Base-by-base conservation (phyloP, 352 stramenopile genomes). In the Phytophthora vignae region DNA sequence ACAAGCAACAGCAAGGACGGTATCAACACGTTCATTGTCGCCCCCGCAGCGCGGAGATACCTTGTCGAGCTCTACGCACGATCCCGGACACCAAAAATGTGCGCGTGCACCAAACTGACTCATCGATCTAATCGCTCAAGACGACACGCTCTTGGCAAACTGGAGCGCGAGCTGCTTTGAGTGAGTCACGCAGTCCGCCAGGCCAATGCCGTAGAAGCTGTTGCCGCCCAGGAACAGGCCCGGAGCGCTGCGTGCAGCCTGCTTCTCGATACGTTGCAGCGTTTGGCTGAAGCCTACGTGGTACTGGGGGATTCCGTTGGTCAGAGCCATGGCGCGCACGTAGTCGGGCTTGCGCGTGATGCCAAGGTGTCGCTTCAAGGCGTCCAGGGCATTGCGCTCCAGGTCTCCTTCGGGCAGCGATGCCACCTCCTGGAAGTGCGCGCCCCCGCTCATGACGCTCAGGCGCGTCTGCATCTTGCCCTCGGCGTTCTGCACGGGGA, bases 181-280 rank as follows among this genome's bases (percentile, higher is more conserved):
- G n/a, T 85, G 82, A 10, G 85, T 90, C 54, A 97, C 88, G 54
- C 79, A 88, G 55, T 97, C 90, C 2, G 91, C 87, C n/a, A 96
- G 77, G 1, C 91, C 91, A 25, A 97, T 84, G 56, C 91, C 91
- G 61, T 96, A 96, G 29, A 92, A 95, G 65, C 88, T 96, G 70
- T 97, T 97, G 36, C 91, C 91, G 25, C 86, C 84, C 11, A 96
- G 65, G 33, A 76, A 74, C 36, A 95, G 53, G 1, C 81, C 81
- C 4, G 81, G 75, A 19, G 76, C 73, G 33, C 90, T 78, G 19
- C 60, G 64, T 27, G 67, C 67, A 48, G 29, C 74, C 55, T 90
- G 71, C 52, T 81, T 64, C 62, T 95, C 84, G 42, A 96, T 91
- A 7, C 62, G 57, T 54, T 81, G 69, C 9, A 95, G 74, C 27